A percentile compares a stretch with the other conserved stretches of the same genome.
Evolutionary conservation across 768 basidiomycete genomes (phyloP).

Genomic region (Russula vinacea): DNA sequence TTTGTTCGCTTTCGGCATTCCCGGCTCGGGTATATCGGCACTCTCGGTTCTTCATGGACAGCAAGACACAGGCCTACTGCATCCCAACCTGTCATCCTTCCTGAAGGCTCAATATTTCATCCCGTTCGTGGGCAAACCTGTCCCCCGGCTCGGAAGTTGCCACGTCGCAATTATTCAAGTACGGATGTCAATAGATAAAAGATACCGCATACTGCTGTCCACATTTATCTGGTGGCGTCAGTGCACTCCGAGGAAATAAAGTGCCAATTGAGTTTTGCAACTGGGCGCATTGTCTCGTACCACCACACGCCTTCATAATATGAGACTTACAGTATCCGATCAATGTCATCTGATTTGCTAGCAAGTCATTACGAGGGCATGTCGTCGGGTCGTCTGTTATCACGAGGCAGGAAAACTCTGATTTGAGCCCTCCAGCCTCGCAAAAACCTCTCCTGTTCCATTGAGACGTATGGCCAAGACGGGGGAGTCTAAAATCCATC

Average conservation of each 20-base stretch:
- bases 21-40: neutral
- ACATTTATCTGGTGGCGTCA: neutral
- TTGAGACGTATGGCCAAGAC: neutral
- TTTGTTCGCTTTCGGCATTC: no score
- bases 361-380: neutral
- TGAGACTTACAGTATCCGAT: neutral
- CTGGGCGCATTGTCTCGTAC: neutral
- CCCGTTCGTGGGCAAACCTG: neutral
- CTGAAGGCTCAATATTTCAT: neutral
- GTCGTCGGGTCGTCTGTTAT: neutral
- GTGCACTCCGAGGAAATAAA: neutral
- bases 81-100: neutral
- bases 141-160: neutral
- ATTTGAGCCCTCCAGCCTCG: neutral
- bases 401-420: neutral
- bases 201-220: neutral
- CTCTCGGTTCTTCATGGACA: neutral
- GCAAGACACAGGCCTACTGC: neutral
- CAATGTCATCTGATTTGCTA: neutral
- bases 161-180: neutral
- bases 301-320: neutral
- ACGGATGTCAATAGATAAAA: neutral
- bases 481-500: constrained; percentile 5
- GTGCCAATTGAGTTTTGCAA: neutral
- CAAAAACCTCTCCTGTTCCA: neutral